Evolutionary conservation across 2,329 filamentous ascomycete species (phyloP).

Genomic region (Pseudogymnoascus sp.): DNA sequence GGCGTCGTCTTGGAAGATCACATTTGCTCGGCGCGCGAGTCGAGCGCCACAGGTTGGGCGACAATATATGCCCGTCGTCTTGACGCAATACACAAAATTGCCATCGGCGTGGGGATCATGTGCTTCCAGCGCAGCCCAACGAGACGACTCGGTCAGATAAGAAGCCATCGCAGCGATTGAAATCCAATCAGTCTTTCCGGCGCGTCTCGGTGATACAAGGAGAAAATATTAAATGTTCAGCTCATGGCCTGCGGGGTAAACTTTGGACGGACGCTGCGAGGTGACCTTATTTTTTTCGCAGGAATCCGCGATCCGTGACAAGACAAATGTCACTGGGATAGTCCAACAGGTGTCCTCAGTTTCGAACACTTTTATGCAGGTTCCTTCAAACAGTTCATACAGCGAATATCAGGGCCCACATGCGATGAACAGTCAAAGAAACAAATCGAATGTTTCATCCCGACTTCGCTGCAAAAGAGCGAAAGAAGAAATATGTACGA

Average conservation of each 20-base stretch:
- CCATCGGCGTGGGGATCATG: constrained; percentile 32
- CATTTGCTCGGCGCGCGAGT: constrained; percentile 51
- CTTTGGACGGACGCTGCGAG: neutral
- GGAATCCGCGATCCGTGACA: neutral
- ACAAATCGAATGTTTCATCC: neutral
- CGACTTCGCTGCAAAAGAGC: neutral
- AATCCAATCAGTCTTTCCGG: neutral
- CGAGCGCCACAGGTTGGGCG: constrained; percentile 52
- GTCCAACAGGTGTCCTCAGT: constrained; percentile 2
- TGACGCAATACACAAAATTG: constrained; percentile 42
- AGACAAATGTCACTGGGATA: constrained; percentile 1
- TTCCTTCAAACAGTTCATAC: constrained; percentile 8
- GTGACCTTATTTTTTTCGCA: neutral
- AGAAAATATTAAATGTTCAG: neutral
- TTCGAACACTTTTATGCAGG: neutral
- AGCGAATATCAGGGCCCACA: neutral
- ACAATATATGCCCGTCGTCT: constrained; percentile 46
- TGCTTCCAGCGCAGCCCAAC: constrained; percentile 22
- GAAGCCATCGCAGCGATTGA: neutral
- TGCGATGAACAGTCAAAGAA: constrained; percentile 2
- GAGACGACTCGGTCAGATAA: constrained; percentile 10
- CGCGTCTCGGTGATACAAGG: constrained; percentile 5
- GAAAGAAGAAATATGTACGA: constrained; percentile 2
- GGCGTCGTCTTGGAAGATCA: constrained; percentile 43
- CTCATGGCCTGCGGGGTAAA: constrained; percentile 3